A percentile compares a stretch with the other conserved stretches of the same genome.
These are phyloP conservation scores for Endoconidiophora laricicola DNA, from an alignment of 2,329 filamentous ascomycete species.

Conservation along the genomic window DNA sequence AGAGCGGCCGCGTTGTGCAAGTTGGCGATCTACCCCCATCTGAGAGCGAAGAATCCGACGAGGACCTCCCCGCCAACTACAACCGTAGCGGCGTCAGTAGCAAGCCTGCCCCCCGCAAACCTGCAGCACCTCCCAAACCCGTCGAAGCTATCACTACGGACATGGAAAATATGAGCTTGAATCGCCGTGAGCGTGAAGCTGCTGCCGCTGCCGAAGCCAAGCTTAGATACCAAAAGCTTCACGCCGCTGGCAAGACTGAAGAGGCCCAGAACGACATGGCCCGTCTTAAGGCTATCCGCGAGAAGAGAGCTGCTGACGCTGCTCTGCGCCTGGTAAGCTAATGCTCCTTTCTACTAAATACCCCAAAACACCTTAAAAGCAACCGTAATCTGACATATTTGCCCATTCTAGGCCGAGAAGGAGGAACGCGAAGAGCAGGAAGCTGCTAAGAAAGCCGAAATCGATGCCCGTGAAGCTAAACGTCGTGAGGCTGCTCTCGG, in stretches of 20 bases:
- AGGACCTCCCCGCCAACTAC: constrained; percentile 69
- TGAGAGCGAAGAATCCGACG: constrained; percentile 37
- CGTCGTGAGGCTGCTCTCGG: constrained; percentile 35
- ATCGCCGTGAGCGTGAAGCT: constrained; percentile 49
- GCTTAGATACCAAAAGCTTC: constrained; percentile 79
- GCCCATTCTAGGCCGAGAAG: constrained; percentile 33
- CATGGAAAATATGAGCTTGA: constrained; percentile 35
- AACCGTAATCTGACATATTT: not conserved
- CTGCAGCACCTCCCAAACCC: constrained; percentile 40
- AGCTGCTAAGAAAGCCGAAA: constrained; percentile 30
- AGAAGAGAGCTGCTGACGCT: constrained; percentile 72
- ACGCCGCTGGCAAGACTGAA: constrained; percentile 91
- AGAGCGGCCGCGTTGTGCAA: constrained; percentile 53
- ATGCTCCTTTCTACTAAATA: constrained; percentile 5
- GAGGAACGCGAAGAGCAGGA: constrained; percentile 39
- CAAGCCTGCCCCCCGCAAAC: constrained; percentile 28
- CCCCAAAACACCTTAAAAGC: not conserved
- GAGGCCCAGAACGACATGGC: constrained; percentile 83
- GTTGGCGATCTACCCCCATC: constrained; percentile 75
- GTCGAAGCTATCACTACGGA: constrained; percentile 37
- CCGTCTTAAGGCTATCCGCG: constrained; percentile 61
- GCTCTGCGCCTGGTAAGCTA: constrained; percentile 59
- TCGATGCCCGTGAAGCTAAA: constrained; percentile 40
- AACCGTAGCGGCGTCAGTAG: constrained; percentile 47
- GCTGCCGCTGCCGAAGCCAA: constrained; percentile 75